Conservation (phyloP, 148 eudicot genomes). For the Rhododendron ovatum region DNA sequence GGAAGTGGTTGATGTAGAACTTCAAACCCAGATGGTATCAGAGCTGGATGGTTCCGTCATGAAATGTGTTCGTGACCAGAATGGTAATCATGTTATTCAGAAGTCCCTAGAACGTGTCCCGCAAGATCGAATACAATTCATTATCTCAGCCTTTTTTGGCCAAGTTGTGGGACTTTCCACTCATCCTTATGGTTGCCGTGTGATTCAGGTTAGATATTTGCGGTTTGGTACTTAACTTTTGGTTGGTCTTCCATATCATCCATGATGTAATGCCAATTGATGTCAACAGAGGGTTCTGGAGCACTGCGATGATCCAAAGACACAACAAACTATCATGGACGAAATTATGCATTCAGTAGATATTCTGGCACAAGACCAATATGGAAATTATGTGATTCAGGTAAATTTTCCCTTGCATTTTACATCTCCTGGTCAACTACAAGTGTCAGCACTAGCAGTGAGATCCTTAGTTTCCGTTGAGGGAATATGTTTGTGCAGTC, state of each 20-base stretch:
- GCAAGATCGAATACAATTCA: slow-evolving; percentile 48
- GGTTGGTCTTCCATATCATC: background rate
- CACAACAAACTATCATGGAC: slow-evolving; percentile 42
- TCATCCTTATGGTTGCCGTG: slow-evolving; percentile 78
- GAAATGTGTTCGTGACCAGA: slow-evolving; percentile 73
- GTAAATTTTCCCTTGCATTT: slow-evolving; percentile 18
- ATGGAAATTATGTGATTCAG: slow-evolving; percentile 77
- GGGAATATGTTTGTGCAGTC: background rate
- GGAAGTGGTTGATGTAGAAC: slow-evolving; percentile 58
- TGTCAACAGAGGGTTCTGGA: slow-evolving; percentile 59
- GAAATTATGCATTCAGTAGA: slow-evolving; percentile 54
- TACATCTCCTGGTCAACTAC: background rate
- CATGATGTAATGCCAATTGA: background rate
- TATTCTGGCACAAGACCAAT: slow-evolving; percentile 58
- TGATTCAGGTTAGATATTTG: slow-evolving; percentile 47
- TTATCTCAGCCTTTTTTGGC: slow-evolving; percentile 49
- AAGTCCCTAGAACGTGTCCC: slow-evolving; percentile 67
- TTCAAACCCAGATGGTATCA: slow-evolving; percentile 35
- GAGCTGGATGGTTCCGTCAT: slow-evolving; percentile 64
- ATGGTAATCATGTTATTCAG: slow-evolving; percentile 81
- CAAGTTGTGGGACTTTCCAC: slow-evolving; percentile 57
- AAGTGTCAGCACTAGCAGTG: background rate
- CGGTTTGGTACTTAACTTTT: background rate
- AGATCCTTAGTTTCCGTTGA: background rate
- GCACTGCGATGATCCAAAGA: slow-evolving; percentile 46